Percentiles rank a stretch among this genome's conserved stretches.
phyloP scores from a whole-genome alignment of 345 rosid species.

The Syzygium oleosum region DNA sequence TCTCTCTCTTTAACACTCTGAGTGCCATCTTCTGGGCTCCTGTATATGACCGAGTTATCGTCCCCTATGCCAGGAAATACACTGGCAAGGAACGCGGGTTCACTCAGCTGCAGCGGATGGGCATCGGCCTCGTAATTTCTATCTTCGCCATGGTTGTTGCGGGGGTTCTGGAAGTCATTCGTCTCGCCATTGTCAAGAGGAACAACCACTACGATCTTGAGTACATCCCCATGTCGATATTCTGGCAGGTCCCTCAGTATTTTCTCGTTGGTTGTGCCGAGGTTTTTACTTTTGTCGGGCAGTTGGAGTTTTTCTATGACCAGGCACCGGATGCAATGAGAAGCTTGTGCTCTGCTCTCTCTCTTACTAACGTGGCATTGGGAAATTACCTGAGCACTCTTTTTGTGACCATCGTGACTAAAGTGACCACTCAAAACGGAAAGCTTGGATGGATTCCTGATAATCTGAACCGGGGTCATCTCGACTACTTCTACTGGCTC shows the following conservation, averaged over 20 bases:
- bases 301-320: slow-evolving; percentile 83
- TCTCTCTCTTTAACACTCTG: slow-evolving; percentile 71
- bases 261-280: slow-evolving; percentile 84
- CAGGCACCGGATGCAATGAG: slow-evolving; percentile 98
- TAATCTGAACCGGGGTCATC: slow-evolving; percentile 76
- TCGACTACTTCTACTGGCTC: slow-evolving; percentile 86
- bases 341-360: slow-evolving; percentile 78
- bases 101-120: slow-evolving; percentile 93
- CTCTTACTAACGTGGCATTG: slow-evolving; percentile 62
- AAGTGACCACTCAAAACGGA: slow-evolving; percentile 40
- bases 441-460: slow-evolving; percentile 84
- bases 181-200: slow-evolving; percentile 39
- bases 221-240: slow-evolving; percentile 59
- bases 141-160: slow-evolving; percentile 65
- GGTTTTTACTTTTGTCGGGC: slow-evolving; percentile 79
- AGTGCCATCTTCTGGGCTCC: slow-evolving; percentile 93
- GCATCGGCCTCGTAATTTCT: slow-evolving; percentile 79
- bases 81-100: slow-evolving; percentile 77
- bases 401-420: slow-evolving; percentile 58
- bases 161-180: slow-evolving; percentile 55
- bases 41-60: slow-evolving; percentile 57
- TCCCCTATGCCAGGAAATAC: slow-evolving; percentile 52
- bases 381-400: slow-evolving; percentile 82
- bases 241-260: slow-evolving; percentile 96
- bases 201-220: slow-evolving; percentile 51